These are phyloP conservation scores for Ophiosphaerella herpotricha DNA, from an alignment of 2,329 filamentous ascomycete species.

Conservation along the genomic window DNA sequence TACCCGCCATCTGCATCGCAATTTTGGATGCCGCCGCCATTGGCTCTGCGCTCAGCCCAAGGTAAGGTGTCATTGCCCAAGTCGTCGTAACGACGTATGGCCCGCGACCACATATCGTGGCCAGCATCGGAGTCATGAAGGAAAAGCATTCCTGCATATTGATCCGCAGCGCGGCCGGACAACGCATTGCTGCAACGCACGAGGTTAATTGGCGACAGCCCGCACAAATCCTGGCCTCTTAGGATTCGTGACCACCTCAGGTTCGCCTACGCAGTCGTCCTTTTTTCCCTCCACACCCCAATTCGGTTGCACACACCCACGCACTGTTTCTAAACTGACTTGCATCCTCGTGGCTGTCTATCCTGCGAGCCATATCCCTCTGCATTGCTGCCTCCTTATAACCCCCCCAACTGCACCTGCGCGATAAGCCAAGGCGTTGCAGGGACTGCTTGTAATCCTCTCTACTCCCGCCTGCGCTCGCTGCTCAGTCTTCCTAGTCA, in stretches of 20 bases:
- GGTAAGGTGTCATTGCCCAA: constrained; percentile 45
- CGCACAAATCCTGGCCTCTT: constrained; percentile 32
- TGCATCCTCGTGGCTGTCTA: constrained; percentile 42
- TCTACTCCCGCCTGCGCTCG: constrained; percentile 40
- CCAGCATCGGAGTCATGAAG: constrained; percentile 35
- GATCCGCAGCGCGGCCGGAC: constrained; percentile 42
- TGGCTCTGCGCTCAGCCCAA: constrained; percentile 34
- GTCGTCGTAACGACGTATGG: constrained; percentile 44
- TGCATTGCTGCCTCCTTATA: constrained; percentile 47
- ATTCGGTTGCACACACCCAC: constrained; percentile 35
- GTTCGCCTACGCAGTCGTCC: constrained; percentile 34
- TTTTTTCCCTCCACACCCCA: constrained; percentile 30
- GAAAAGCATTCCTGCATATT: constrained; percentile 38
- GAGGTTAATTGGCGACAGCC: constrained; percentile 44
- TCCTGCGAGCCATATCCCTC: constrained; percentile 40
- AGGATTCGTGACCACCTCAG: constrained; percentile 43
- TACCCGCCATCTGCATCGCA: constrained; percentile 36
- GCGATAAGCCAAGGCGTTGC: constrained; percentile 47
- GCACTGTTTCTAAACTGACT: constrained; percentile 33
- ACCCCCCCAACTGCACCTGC: constrained; percentile 34
- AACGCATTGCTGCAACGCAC: constrained; percentile 43
- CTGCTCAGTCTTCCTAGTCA: constrained; percentile 39
- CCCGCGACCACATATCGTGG: constrained; percentile 42
- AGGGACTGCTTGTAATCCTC: constrained; percentile 46
- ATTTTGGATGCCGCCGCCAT: constrained; percentile 40